Evolutionary conservation across 129 eudicot species (phyloP).

Genomic region (Flaveria trinervia): DNA sequence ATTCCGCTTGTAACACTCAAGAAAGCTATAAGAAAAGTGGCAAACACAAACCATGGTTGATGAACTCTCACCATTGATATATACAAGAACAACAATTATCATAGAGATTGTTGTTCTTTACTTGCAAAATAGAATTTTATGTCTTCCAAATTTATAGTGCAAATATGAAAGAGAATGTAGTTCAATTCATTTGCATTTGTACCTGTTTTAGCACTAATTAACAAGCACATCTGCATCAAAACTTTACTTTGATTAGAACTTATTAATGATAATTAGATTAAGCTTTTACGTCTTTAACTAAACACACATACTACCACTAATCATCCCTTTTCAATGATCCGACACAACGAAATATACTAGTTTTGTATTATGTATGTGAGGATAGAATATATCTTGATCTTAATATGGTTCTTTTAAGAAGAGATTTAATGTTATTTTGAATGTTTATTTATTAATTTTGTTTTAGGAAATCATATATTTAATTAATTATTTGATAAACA

Average conservation of each 20-base stretch:
- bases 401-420: neutral
- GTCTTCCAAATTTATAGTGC: conserved; percentile 28
- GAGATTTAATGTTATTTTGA: neutral
- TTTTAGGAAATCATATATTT: too few species aligned
- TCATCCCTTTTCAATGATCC: neutral
- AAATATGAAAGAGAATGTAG: conserved; percentile 1
- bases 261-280: conserved; percentile 16
- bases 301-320: conserved; percentile 1
- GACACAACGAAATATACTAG: conserved; percentile 4
- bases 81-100: neutral
- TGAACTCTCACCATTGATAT: conserved; percentile 33
- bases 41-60: conserved; percentile 16
- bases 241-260: conserved; percentile 37
- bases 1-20: conserved; percentile 18
- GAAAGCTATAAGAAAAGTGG: conserved; percentile 23
- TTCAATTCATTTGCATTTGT: conserved; percentile 21
- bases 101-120: neutral
- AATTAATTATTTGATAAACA: too few species aligned
- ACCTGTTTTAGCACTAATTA: conserved; percentile 15
- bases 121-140: neutral
- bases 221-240: conserved; percentile 25
- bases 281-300: conserved; percentile 13
- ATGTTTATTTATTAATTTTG: too few species aligned
- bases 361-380: neutral
- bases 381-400: neutral